Conservation (phyloP, 805 yeast genomes). For the Metschnikowia dekortorum region DNA sequence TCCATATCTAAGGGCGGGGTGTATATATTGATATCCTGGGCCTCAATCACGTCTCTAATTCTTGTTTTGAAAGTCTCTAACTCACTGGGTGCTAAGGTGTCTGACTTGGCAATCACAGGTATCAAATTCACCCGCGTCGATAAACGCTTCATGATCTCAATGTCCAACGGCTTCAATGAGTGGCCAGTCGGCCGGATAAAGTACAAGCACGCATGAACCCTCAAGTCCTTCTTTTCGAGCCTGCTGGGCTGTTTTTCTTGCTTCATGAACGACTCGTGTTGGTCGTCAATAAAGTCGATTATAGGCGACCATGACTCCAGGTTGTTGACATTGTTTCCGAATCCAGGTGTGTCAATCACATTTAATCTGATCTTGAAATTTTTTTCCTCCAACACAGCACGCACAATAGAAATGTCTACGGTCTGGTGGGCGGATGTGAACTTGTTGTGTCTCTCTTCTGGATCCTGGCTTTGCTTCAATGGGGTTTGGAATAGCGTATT, state of each 20-base stretch:
- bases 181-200: constrained; percentile 91
- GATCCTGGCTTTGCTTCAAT: constrained; percentile 55
- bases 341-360: constrained; percentile 89
- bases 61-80: constrained; percentile 65
- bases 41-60: constrained; percentile 77
- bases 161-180: constrained; percentile 80
- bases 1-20: constrained; percentile 78
- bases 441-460: constrained; percentile 52
- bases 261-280: constrained; percentile 81
- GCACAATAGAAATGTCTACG: constrained; percentile 70
- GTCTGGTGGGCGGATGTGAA: constrained; percentile 56
- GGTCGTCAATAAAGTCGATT: constrained; percentile 85
- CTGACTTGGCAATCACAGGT: constrained; percentile 88
- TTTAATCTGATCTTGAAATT: constrained; percentile 74
- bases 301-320: constrained; percentile 82
- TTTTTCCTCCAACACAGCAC: constrained; percentile 82
- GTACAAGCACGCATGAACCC: constrained; percentile 88
- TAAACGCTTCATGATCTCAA: constrained; percentile 81
- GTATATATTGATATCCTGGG: constrained; percentile 77
- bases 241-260: constrained; percentile 92
- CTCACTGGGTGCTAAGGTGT: constrained; percentile 71
- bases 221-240: constrained; percentile 59
- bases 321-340: constrained; percentile 87
- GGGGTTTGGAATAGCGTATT: constrained; percentile 79
- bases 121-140: constrained; percentile 79